These are phyloP conservation scores for Myxozyma geophila DNA, from an alignment of 805 yeast species.

Conservation along the genomic window DNA sequence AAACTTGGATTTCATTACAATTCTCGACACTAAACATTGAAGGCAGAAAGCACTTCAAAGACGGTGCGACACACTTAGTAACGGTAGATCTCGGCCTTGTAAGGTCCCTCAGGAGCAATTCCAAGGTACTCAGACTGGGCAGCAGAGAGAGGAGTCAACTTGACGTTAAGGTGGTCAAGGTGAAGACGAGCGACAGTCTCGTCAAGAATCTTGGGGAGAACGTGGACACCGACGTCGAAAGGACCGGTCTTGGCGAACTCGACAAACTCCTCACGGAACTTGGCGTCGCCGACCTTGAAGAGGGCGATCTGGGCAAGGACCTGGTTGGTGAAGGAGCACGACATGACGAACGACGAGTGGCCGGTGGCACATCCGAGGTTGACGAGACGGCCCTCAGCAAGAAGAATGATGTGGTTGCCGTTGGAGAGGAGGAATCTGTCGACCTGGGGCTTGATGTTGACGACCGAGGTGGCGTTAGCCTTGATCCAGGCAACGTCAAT, in stretches of 20 bases:
- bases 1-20: neutral
- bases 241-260: conserved; percentile 94
- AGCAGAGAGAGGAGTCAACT: conserved; percentile 71
- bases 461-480: conserved; percentile 88
- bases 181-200: conserved; percentile 98
- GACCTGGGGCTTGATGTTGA: conserved; percentile 98
- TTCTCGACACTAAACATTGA: neutral
- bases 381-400: conserved; percentile 99
- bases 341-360: conserved; percentile 98
- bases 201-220: conserved; percentile 96
- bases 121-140: conserved; percentile 95
- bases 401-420: conserved; percentile 92
- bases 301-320: conserved; percentile 98
- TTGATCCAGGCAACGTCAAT: conserved; percentile 99
- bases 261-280: conserved; percentile 76
- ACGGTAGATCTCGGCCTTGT: conserved; percentile 97
- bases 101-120: conserved; percentile 91
- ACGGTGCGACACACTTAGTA: conserved; percentile 58
- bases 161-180: conserved; percentile 91
- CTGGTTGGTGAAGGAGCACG: conserved; percentile 99
- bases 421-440: conserved; percentile 89
- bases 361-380: conserved; percentile 99
- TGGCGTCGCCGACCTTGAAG: conserved; percentile 82
- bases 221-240: conserved; percentile 90
- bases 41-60: neutral